Conservation (phyloP, 2,329 filamentous ascomycete genomes). For the Coniochaeta prunicola region DNA sequence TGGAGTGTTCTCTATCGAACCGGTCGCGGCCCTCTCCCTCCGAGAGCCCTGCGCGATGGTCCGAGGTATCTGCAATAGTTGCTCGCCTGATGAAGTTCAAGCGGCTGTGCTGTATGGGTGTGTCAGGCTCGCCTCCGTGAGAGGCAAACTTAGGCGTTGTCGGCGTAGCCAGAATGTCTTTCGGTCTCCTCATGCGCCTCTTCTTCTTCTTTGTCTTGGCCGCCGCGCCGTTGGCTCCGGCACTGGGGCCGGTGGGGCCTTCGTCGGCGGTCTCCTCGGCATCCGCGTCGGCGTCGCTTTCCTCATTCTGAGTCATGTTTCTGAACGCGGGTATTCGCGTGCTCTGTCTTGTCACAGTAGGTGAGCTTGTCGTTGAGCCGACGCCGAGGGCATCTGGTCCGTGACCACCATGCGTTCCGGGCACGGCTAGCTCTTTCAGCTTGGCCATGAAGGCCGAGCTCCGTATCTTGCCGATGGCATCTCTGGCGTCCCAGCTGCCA, state of each 20-base stretch:
- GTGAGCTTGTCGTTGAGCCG: conserved; percentile 37
- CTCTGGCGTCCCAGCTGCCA: conserved; percentile 61
- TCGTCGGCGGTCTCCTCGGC: conserved; percentile 85
- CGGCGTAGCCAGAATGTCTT: conserved; percentile 55
- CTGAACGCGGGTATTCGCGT: conserved; percentile 13
- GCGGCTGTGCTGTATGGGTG: conserved; percentile 32
- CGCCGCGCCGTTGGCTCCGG: conserved; percentile 32
- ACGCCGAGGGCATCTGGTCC: conserved; percentile 21
- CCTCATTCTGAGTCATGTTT: conserved; percentile 40
- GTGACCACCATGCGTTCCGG: conserved; percentile 28
- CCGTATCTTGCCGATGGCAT: conserved; percentile 49
- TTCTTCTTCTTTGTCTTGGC: conserved; percentile 55
- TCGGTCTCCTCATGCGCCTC: conserved; percentile 49
- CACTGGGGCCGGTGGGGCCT: conserved; percentile 2
- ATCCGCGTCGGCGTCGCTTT: conserved; percentile 67
- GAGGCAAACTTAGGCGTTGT: conserved; percentile 48
- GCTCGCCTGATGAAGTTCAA: conserved; percentile 55
- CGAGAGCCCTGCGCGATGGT: conserved; percentile 58
- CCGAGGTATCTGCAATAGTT: conserved; percentile 55
- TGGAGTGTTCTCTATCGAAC: conserved; percentile 44
- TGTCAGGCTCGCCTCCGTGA: conserved; percentile 24
- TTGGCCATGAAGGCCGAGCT: conserved; percentile 68
- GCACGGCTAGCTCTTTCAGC: conserved; percentile 61
- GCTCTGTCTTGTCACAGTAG: conserved; percentile 34
- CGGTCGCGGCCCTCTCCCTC: conserved; percentile 68